Evolutionary conservation across 169 alveolate species (phyloP).

Genomic region (Eimeria acervulina): DNA sequence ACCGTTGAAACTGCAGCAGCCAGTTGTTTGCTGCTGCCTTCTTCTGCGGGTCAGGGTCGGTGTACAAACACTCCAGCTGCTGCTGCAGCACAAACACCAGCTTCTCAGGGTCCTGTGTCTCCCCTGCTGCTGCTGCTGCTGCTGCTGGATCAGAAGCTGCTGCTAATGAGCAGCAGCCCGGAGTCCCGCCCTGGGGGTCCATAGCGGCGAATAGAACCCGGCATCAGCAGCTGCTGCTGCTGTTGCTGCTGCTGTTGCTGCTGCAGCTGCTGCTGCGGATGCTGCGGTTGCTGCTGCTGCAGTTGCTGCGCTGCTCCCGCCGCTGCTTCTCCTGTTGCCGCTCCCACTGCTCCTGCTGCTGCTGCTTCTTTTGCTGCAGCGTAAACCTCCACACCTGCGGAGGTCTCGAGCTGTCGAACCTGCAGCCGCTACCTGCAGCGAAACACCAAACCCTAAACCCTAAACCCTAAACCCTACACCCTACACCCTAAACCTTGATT

Average conservation of each 20-base stretch:
- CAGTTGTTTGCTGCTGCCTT: conserved; percentile 74
- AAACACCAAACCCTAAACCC: too few species aligned
- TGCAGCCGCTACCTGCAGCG: too few species aligned
- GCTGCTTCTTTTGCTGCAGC: too few species aligned
- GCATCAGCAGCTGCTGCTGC: conserved; percentile 44
- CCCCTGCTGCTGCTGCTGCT: conserved; percentile 16
- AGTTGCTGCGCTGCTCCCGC: too few species aligned
- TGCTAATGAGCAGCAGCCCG: not conserved
- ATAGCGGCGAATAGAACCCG: not conserved
- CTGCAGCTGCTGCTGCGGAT: not conserved
- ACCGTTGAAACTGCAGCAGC: conserved; percentile 73
- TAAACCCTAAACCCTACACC: too few species aligned
- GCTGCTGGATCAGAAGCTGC: too few species aligned
- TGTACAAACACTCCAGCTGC: conserved; percentile 50
- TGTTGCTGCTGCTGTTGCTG: not conserved
- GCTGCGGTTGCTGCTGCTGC: conserved; percentile 28
- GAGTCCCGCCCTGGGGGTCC: not conserved
- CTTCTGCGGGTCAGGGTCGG: conserved; percentile 37
- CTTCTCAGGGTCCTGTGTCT: not conserved
- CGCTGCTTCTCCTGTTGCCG: too few species aligned
- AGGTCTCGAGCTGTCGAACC: too few species aligned
- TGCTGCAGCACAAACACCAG: conserved; percentile 52
- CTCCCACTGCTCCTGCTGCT: too few species aligned
- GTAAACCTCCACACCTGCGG: not conserved
- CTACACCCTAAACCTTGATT: too few species aligned